Evolutionary conservation across 139 green algal genomes (phyloP), one percentile per base, ranked within the genome.

Genomic region (Chlorella ohadii): DNA sequence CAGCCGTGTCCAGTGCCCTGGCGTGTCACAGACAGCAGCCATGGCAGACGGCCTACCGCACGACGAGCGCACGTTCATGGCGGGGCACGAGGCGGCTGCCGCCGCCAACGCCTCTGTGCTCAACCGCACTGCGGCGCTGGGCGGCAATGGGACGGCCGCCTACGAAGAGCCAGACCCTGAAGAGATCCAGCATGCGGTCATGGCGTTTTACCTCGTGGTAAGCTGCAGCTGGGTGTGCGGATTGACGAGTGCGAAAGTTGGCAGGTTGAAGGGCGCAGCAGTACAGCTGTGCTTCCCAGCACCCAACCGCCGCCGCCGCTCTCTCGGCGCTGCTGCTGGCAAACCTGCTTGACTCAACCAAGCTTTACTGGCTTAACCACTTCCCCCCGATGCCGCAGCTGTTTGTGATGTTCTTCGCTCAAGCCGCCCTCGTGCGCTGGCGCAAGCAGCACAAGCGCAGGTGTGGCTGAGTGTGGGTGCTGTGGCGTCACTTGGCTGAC

Each of bases 381-480:
- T 71, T 28, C 64, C 27, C 28, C 64, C 11, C n/a, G 44, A 1
- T 44, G 34, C 27, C 70, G 44, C 72, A 23, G 31, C 82, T 90
- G 86, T 59, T 91, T 33, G 68, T 77, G 5, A 79, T 93, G 61
- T 82, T 95, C 7, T 80, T 57, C 0, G 88, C 88, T 1, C 94
- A 98, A 79, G 89, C 83, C 17, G 93, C 61, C 0, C 88, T 98
- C 4, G 92, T 98, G 39, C 63, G 85, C 36, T 98, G 95, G 94
- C 94, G 92, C 66, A 93, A 94, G 56, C 63, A 70, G 34, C 92
- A 98, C 86, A 88, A 91, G 71, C 87, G 92, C 34, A 38, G 23
- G 28, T 59, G 51, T 13, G 51, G 51, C 51, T 59, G 12, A n/a
- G n/a, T n/a, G n/a, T n/a, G n/a, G n/a, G n/a, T n/a, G n/a, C n/a